Conservation (phyloP, 257 asterid genomes). For the Nicotiana attenuata region DNA sequence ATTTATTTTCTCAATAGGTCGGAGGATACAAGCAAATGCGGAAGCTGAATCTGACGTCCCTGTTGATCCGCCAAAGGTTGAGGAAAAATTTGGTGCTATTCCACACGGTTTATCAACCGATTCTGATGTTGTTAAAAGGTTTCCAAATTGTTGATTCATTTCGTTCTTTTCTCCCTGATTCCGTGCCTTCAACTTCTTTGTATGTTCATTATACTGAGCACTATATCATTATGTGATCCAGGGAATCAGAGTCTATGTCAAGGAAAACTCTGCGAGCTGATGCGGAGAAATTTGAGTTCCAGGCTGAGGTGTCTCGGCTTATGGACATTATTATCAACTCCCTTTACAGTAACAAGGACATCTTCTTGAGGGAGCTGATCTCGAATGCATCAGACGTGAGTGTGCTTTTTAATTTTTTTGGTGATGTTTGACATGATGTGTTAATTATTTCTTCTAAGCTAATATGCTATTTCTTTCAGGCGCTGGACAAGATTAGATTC, state of each 20-base stretch:
- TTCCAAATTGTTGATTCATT: background rate
- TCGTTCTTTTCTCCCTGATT: background rate
- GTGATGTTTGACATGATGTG: background rate
- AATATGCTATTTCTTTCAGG: slow-evolving; percentile 34
- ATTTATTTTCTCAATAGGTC: slow-evolving; percentile 31
- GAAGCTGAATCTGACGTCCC: slow-evolving; percentile 55
- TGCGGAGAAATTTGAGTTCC: slow-evolving; percentile 91
- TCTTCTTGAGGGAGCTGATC: slow-evolving; percentile 88
- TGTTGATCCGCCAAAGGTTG: slow-evolving; percentile 76
- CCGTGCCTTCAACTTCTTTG: background rate
- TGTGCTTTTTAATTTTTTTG: background rate
- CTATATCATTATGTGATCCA: slow-evolving; percentile 25
- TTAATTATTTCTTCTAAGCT: background rate
- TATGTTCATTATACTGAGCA: background rate
- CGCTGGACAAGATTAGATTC: slow-evolving; percentile 87
- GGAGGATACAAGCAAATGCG: slow-evolving; percentile 66
- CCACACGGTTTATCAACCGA: slow-evolving; percentile 80
- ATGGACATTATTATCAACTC: slow-evolving; percentile 95
- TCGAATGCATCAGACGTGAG: slow-evolving; percentile 96
- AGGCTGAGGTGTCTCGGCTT: slow-evolving; percentile 91
- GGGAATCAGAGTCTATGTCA: slow-evolving; percentile 87
- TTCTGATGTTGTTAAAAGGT: slow-evolving; percentile 82
- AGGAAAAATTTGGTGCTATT: slow-evolving; percentile 70
- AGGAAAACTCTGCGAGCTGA: slow-evolving; percentile 50
- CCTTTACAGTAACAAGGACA: slow-evolving; percentile 86